These are phyloP conservation scores for Ambrosia artemisiifolia DNA, from an alignment of 129 eudicot genomes.

Conservation along the genomic window DNA sequence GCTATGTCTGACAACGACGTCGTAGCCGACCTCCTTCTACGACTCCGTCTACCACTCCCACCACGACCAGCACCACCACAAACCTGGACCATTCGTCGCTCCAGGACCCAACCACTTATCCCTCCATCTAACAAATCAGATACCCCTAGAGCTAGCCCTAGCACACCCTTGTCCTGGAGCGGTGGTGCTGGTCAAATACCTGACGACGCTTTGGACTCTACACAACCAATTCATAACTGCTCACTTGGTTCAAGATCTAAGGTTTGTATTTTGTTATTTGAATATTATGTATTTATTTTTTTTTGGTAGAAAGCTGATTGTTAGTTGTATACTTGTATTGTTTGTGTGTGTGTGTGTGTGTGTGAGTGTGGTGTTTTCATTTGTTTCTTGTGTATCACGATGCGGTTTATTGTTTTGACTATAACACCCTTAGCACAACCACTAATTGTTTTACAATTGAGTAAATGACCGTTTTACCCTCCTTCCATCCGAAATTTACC, in stretches of 20 bases:
- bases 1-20: slow-evolving; percentile 34
- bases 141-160: slow-evolving; percentile 53
- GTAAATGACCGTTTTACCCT: slow-evolving; percentile 37
- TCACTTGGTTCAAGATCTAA: slow-evolving; percentile 50
- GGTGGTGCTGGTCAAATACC: slow-evolving; percentile 36
- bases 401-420: slow-evolving; percentile 30
- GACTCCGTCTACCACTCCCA: slow-evolving; percentile 28
- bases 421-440: slow-evolving; percentile 25
- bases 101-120: slow-evolving; percentile 34
- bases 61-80: slow-evolving; percentile 31
- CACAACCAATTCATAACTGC: slow-evolving; percentile 28
- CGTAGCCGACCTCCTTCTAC: slow-evolving; percentile 50
- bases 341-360: too few relatives aligned
- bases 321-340: slow-evolving; percentile 4
- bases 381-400: slow-evolving; percentile 41
- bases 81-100: slow-evolving; percentile 62
- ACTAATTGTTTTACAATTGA: slow-evolving; percentile 16
- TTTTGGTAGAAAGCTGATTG: slow-evolving; percentile 35
- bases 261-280: slow-evolving; percentile 28
- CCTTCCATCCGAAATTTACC: neutral
- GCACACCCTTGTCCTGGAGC: slow-evolving; percentile 71
- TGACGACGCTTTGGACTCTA: slow-evolving; percentile 30
- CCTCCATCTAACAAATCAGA: slow-evolving; percentile 18
- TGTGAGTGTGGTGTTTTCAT: slow-evolving; percentile 23
- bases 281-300: neutral